Evolutionary conservation across 2,329 filamentous ascomycete genomes (phyloP), one percentile per base, ranked within the genome.

Genomic region (Nothophoma quercina): DNA sequence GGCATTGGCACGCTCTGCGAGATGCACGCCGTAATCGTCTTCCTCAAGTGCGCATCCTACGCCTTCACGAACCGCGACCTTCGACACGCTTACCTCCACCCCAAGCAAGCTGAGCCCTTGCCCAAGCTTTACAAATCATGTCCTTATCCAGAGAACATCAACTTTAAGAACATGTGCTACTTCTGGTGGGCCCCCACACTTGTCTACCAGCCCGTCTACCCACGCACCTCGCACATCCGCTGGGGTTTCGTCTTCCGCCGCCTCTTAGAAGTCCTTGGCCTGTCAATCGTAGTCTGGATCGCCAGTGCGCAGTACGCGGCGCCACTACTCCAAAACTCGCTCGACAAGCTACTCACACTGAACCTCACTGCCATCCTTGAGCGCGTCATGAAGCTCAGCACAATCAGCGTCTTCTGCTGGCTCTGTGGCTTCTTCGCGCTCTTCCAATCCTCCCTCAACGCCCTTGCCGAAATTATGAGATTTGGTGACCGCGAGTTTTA

Each of bases 171-270:
- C 71, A 79, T 99, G 21, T 85, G 85, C 51, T 99, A 98, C 77
- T 99, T 99, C 74, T 98, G 95, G 93, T 93, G 93, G 87, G 95
- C 93, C 0, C 95, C 95, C 0, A 99, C 95, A 0, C 82, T 99
- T 44, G 89, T 98, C 35, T 99, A 99, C 73, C 95, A 99, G 78
- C 95, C 95, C 1, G 91, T 95, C 12, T 99, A 99, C 73, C 95
- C 95, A 16, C 89, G 93, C 34, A 92, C 90, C 5, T 79, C 85
- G 7, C 84, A 83, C 50, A 90, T 97, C 63, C 85, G 95, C 57
- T 97, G 93, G 92, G 73, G 84, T 4, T 99, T 96, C 70, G 91
- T 98, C 30, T 78, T 84, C 51, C 97, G 96, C 77, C 86, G 95
- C 13, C 71, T 93, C 35, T 84, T 83, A 39, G 95, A 99, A 75